Conservation (phyloP, 768 basidiomycete species). For the Albatrellus ellisii region DNA sequence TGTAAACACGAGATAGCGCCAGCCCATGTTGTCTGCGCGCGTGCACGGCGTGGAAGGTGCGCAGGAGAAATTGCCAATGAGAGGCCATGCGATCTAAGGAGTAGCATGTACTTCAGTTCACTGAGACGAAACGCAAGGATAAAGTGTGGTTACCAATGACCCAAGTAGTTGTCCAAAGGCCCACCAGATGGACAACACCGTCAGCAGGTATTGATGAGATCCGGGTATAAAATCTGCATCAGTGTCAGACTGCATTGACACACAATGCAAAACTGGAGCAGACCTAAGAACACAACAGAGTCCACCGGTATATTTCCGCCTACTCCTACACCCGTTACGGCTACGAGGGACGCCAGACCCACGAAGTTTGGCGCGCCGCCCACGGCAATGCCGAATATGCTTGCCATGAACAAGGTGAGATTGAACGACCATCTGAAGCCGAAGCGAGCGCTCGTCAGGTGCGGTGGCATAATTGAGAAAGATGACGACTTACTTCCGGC, state of each 20-base stretch:
- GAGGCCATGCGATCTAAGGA: constrained; percentile 41
- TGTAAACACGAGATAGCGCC: constrained; percentile 44
- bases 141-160: constrained; percentile 22
- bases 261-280: neutral
- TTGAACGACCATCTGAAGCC: constrained; percentile 35
- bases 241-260: neutral
- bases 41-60: constrained; percentile 20
- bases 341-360: constrained; percentile 33
- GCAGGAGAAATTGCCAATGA: constrained; percentile 44
- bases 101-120: too few species aligned
- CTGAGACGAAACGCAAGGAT: neutral
- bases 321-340: constrained; percentile 33
- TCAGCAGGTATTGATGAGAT: constrained; percentile 44
- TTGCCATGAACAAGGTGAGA: constrained; percentile 38
- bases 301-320: constrained; percentile 50
- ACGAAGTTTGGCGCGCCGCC: constrained; percentile 34
- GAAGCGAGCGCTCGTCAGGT: neutral
- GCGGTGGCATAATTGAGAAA: neutral
- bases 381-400: constrained; percentile 38
- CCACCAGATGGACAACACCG: constrained; percentile 48
- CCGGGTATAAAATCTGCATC: constrained; percentile 34
- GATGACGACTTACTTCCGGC: constrained; percentile 25
- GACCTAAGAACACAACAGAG: constrained; percentile 38
- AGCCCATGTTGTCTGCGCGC: constrained; percentile 43
- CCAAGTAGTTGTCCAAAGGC: constrained; percentile 39